Evolutionary conservation across 2,329 filamentous ascomycete genomes (phyloP).

Genomic region (Reticulascus tulasneorum): DNA sequence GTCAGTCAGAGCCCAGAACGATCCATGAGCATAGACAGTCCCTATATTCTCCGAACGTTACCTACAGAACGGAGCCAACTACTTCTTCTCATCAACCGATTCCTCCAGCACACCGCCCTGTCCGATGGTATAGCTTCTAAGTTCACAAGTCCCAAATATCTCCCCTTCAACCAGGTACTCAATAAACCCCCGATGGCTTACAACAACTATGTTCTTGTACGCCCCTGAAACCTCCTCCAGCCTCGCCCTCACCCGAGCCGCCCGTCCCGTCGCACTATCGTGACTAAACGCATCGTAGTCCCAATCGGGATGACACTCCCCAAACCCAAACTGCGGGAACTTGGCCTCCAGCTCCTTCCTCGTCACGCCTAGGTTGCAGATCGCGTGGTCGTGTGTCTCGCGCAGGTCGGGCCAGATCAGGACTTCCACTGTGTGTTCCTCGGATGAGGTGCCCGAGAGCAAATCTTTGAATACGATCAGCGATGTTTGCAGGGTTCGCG

Average conservation of each 20-base stretch:
- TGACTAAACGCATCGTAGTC: background rate
- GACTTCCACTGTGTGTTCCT: no score
- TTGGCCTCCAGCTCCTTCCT: background rate
- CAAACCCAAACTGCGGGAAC: background rate
- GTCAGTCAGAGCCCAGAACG: no score
- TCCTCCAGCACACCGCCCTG: no score
- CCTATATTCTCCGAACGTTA: no score
- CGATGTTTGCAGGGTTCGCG: slow-evolving; percentile 2
- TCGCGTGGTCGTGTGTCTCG: slow-evolving; percentile 3
- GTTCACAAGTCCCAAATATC: slow-evolving; percentile 3
- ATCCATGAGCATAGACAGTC: no score
- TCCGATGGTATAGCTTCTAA: no score
- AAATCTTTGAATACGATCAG: background rate
- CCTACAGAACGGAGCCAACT: no score
- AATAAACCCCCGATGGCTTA: slow-evolving; percentile 3
- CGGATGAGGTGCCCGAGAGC: background rate
- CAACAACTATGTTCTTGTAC: slow-evolving; percentile 2
- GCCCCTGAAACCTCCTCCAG: background rate
- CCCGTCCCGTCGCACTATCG: background rate
- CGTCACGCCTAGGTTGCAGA: slow-evolving; percentile 1
- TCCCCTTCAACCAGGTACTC: slow-evolving; percentile 2
- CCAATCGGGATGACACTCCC: slow-evolving; percentile 1
- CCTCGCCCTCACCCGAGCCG: background rate
- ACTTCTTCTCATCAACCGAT: no score
- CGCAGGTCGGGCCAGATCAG: slow-evolving; percentile 4